A percentile compares a stretch with the other conserved stretches of the same genome.
These are phyloP conservation scores for Lepidium didymum DNA, from an alignment of 345 rosid genomes.

Conservation along the genomic window DNA sequence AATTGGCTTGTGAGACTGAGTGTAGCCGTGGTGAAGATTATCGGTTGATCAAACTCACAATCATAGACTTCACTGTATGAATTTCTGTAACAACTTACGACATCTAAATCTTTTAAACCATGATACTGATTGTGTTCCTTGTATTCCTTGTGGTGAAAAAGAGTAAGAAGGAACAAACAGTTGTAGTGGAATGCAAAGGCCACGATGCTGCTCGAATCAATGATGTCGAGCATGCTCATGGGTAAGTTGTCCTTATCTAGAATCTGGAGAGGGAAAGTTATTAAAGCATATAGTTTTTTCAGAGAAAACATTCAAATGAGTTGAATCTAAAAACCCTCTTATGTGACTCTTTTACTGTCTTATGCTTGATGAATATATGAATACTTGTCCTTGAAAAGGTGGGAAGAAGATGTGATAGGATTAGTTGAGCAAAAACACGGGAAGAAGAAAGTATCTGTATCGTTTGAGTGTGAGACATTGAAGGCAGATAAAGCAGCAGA, in stretches of 20 bases:
- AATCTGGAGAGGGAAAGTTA: not conserved
- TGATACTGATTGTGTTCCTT: not conserved
- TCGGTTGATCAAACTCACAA: slow-evolving; percentile 75
- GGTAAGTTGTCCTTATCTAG: slow-evolving; percentile 37
- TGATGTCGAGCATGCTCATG: slow-evolving; percentile 73
- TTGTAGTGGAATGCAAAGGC: slow-evolving; percentile 87
- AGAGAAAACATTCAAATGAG: not conserved
- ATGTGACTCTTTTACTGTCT: not conserved
- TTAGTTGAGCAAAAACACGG: slow-evolving; percentile 59
- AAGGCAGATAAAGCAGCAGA: slow-evolving; percentile 91
- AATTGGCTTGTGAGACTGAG: slow-evolving; percentile 82
- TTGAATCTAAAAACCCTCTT: not conserved
- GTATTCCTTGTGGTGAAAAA: slow-evolving; percentile 16
- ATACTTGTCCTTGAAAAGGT: slow-evolving; percentile 34
- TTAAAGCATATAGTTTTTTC: not conserved
- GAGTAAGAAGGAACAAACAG: slow-evolving; percentile 63
- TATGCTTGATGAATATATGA: not conserved
- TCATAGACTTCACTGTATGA: slow-evolving; percentile 63
- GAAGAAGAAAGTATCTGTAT: slow-evolving; percentile 54
- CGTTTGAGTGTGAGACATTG: slow-evolving; percentile 83
- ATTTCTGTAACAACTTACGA: not conserved
- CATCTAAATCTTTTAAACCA: not conserved
- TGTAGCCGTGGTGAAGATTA: slow-evolving; percentile 95
- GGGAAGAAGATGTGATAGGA: slow-evolving; percentile 74
- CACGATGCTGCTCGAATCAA: slow-evolving; percentile 88